Conservation (phyloP, 768 basidiomycete genomes). For the Dacryopinax spathularia region DNA sequence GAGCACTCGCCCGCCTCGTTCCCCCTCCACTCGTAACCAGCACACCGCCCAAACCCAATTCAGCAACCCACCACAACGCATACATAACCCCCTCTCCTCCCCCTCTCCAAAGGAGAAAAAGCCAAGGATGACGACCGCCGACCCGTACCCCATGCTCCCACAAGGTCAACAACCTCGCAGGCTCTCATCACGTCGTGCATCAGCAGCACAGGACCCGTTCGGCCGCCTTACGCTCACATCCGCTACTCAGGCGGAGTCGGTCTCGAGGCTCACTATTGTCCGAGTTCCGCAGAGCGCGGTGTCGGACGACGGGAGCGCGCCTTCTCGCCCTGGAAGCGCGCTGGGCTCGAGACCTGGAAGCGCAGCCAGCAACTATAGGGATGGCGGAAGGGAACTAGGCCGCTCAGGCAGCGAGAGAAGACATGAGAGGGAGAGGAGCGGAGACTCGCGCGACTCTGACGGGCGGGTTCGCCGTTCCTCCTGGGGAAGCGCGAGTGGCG, state of each 20-base stretch:
- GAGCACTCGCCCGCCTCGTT: background rate
- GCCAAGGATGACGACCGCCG: background rate
- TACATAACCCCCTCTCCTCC: background rate
- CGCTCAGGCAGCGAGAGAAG: constrained; percentile 4
- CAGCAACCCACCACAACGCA: background rate
- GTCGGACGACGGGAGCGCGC: constrained; percentile 1
- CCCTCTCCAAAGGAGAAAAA: too few species aligned
- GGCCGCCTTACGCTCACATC: constrained; percentile 35
- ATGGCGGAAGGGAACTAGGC: background rate
- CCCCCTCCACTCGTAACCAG: background rate
- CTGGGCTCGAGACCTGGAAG: background rate
- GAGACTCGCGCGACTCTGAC: constrained; percentile 24
- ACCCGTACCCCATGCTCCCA: background rate
- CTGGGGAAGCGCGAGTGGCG: constrained; percentile 18
- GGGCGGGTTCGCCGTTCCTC: constrained; percentile 19
- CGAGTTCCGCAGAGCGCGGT: constrained; percentile 33
- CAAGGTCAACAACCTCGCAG: constrained; percentile 16
- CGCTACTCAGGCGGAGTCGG: constrained; percentile 43
- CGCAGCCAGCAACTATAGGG: background rate
- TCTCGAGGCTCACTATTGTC: constrained; percentile 45
- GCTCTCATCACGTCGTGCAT: constrained; percentile 46
- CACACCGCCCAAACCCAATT: too few species aligned
- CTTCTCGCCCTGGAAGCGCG: constrained; percentile 7
- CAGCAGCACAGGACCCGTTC: constrained; percentile 53
- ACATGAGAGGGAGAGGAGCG: constrained; percentile 6